Evolutionary conservation across 805 yeast species (phyloP), one percentile per base, ranked within the genome.

Genomic region (Ogataea dorogensis): DNA sequence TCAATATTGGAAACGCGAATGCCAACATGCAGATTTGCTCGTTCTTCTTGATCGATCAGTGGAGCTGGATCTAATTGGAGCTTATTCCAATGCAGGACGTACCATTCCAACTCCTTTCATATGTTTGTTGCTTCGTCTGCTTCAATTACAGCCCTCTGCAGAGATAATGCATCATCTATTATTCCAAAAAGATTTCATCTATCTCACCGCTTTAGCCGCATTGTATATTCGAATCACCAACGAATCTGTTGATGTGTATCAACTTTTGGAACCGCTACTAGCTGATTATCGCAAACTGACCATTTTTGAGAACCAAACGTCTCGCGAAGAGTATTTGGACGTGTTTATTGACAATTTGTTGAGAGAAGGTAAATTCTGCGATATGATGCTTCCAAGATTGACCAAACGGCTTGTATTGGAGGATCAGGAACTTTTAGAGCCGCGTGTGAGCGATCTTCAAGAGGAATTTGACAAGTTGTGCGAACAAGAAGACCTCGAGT

Each of bases 251-350:
- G 69, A 67, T 3, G 73, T 79, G 2, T 79, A 75, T 55, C 32
- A 42, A 20, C 45, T 65, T 7, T 63, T 87, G 21, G 87, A 77
- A 50, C 72, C 75, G 5, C 68, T 73, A 40, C 61, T 75, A 13
- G 59, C 64, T 6, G 96, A 91, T 59, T 79, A 73, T 53, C 69
- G 95, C 24, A 86, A 84, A 53, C 60, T 91, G 32, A 65, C 86
- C 40, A 48, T 65, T n/a, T 60, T 71, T 17, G 52, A 70, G 19
- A 61, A 56, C 33, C 60, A 67, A 7, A 56, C 61, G 46, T 61
- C 68, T 48, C 63, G 54, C 21, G 58, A 77, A 35, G 61, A 65
- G 5, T 71, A 77, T 51, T 68, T 91, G 63, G 98, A 91, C 58
- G 91, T 81, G 53, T 73, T 81, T 52, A 72, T 78, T 0, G 96